Base-by-base conservation (phyloP, 2,329 filamentous ascomycete genomes). In the Aureobasidium sp. region DNA sequence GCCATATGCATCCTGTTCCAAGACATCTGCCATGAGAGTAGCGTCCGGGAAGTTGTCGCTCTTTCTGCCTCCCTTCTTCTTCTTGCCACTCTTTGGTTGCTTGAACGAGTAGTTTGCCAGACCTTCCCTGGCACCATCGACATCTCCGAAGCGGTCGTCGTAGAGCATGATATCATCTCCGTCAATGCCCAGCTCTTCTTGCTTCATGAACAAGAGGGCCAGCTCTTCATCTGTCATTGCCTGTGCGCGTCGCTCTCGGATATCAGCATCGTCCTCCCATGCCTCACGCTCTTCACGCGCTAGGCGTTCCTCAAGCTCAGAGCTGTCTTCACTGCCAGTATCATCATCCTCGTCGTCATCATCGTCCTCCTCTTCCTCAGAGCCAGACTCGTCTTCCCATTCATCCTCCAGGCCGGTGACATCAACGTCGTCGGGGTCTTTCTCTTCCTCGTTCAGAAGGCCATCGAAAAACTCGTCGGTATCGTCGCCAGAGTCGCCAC, bases 121-220 rank as follows among this genome's bases (percentile, higher is more conserved):
- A 63, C 67, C 72, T 58, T 63, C 68, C 62, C 63, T 68, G 48
- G 69, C 72, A n/a, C 66, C 66, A 29, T 64, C 65, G 5, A 73
- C 36, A 61, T 73, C 71, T 52, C 70, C 69, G 47, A 69, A 65
- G 41, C 66, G 66, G 32, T 77, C 75, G 16, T 76, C 80, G 62
- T 84, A 81, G 3, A 88, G 74, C 15, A 87, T 60, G 3, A 86
- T 68, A 60, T 88, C 82, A 27, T 84, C 79, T 10, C 79, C 78
- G 2, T 78, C 81, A 47, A 89, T 74, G 9, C 86, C 87, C 4
- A 89, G 75, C 69, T 86, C 83, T 70, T 84, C 81, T 68, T 86
- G 82, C 69, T 85, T 86, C 57, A 81, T 76, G 34, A 88, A 71
- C 29, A 87, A 73, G 42, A 80, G 77, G 42, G 86, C 86, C 42